Percentiles rank a stretch among this genome's conserved stretches.
These are phyloP conservation scores for Kuraishia piskuri DNA, from an alignment of 805 yeast genomes.

Conservation along the genomic window DNA sequence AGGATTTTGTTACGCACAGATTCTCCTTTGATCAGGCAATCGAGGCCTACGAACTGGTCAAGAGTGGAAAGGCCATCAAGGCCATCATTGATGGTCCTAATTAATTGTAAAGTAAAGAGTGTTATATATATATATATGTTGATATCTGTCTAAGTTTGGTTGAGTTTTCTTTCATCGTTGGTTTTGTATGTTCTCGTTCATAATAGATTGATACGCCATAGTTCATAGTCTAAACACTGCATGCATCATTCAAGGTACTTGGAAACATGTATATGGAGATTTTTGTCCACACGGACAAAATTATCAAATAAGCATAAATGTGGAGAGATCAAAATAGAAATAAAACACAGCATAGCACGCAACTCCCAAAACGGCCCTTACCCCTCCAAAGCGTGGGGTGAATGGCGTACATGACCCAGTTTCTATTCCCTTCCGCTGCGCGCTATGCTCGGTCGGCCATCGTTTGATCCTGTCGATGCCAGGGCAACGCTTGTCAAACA, in stretches of 20 bases:
- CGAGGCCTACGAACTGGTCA: conserved; percentile 66
- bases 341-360: neutral
- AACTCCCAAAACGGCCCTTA: neutral
- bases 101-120: conserved; percentile 7
- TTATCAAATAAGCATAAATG: too few species aligned
- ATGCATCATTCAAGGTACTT: neutral
- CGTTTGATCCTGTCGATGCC: too few species aligned
- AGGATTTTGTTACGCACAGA: conserved; percentile 64
- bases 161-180: neutral
- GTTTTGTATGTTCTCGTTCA: neutral
- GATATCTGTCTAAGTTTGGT: neutral
- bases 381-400: neutral
- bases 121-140: neutral
- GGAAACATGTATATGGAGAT: too few species aligned
- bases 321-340: neutral
- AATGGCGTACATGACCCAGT: neutral
- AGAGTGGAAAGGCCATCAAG: conserved; percentile 64
- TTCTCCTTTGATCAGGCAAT: conserved; percentile 65
- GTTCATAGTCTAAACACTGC: too few species aligned
- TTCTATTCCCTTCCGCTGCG: neutral
- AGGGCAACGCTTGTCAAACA: too few species aligned
- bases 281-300: too few species aligned
- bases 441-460: too few species aligned
- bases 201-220: neutral
- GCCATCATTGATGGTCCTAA: conserved; percentile 78